Conservation (phyloP, 805 yeast species). For the Starmerella stigmatis region DNA sequence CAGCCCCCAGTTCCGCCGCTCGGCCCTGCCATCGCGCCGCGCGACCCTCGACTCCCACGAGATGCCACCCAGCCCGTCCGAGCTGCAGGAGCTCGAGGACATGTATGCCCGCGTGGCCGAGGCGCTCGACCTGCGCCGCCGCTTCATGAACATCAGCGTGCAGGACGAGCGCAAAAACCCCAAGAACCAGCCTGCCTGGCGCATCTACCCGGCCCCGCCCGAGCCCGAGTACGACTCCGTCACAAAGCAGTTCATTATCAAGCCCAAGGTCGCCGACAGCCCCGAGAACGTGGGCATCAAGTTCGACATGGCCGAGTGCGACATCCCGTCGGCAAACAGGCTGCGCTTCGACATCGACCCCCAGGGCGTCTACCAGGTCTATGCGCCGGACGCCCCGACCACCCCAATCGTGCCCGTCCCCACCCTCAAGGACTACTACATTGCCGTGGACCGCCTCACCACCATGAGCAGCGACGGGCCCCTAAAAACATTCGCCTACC, state of each 20-base stretch:
- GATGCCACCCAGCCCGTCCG: conserved; percentile 28
- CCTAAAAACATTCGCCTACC: conserved; percentile 87
- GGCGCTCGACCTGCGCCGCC: conserved; percentile 65
- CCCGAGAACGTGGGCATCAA: conserved; percentile 36
- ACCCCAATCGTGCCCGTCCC: conserved; percentile 50
- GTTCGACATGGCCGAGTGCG: conserved; percentile 49
- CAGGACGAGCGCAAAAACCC: conserved; percentile 78
- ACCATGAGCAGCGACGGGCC: conserved; percentile 87
- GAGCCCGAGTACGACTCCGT: conserved; percentile 69
- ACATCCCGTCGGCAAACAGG: conserved; percentile 41
- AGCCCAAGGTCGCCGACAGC: conserved; percentile 31
- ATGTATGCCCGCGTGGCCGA: conserved; percentile 33
- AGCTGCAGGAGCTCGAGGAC: conserved; percentile 29
- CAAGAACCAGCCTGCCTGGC: conserved; percentile 64
- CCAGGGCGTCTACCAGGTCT: conserved; percentile 63
- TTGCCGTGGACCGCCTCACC: conserved; percentile 67
- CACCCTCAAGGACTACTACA: conserved; percentile 71
- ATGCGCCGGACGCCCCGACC: conserved; percentile 28
- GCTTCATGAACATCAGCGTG: conserved; percentile 57
- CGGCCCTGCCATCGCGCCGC: conserved; percentile 9
- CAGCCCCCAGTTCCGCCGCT: conserved; percentile 8
- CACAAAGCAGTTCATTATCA: conserved; percentile 39
- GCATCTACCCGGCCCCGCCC: conserved; percentile 87
- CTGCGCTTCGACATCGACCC: conserved; percentile 41
- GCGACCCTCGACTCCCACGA: conserved; percentile 21